These are phyloP conservation scores for Ilyonectria sp. DNA, from an alignment of 2,329 filamentous ascomycete genomes.

Conservation along the genomic window DNA sequence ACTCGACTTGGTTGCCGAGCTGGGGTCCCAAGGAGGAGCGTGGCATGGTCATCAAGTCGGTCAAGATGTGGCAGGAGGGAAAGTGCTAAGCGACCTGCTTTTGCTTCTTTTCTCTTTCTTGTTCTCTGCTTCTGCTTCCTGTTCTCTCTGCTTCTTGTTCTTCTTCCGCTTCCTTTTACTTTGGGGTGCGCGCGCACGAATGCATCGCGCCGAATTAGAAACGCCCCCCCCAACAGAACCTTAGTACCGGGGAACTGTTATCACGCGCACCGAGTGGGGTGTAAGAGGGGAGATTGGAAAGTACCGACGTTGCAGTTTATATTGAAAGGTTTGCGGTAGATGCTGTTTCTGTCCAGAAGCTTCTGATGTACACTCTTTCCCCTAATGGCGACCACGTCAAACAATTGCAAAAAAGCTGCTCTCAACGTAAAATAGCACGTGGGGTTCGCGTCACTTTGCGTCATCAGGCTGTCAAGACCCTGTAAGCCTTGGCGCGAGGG, in stretches of 20 bases:
- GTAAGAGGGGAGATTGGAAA: not conserved
- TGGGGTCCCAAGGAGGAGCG: slow-evolving; percentile 50
- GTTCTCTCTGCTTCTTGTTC: too few species aligned
- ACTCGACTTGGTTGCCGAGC: slow-evolving; percentile 58
- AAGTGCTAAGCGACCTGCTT: slow-evolving; percentile 33
- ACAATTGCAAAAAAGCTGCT: not conserved
- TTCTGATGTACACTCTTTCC: not conserved
- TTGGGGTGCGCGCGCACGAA: not conserved
- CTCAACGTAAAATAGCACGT: not conserved
- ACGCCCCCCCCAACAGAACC: not conserved
- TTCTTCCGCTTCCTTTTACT: not conserved
- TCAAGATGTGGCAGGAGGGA: slow-evolving; percentile 62
- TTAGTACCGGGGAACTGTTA: not conserved
- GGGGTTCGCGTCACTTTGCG: too few species aligned
- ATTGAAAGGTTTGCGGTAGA: not conserved
- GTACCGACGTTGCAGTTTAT: not conserved
- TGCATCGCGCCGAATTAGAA: slow-evolving; percentile 6
- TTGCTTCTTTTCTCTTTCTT: not conserved
- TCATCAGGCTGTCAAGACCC: too few species aligned
- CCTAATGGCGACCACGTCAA: not conserved
- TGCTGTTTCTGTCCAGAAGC: not conserved
- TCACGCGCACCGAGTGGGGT: not conserved
- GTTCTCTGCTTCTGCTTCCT: not conserved
- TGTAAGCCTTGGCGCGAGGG: too few species aligned
- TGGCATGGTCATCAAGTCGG: slow-evolving; percentile 61